Evolutionary conservation across 2,329 filamentous ascomycete genomes (phyloP), one percentile per base, ranked within the genome.

Genomic region (Fusarium sp.): DNA sequence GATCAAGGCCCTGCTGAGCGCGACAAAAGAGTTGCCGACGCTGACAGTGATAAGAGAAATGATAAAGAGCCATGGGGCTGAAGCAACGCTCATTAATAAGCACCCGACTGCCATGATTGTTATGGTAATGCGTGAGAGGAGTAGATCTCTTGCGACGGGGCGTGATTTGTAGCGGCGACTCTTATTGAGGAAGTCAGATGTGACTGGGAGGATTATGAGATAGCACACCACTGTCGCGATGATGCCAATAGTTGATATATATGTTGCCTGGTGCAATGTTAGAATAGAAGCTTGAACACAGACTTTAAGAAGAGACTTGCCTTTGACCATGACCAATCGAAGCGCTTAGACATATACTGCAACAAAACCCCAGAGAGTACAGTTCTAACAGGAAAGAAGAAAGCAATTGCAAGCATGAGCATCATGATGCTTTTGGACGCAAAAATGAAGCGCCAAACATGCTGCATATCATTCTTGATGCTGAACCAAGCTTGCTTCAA

Each of bases 291-390:
- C 0, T n/a, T 21, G 1, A 17, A 3, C 6, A 6, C 0, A 18
- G 6, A 17, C 4, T 6, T 6, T 17, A 2, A 15, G 0, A 13
- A 5, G 14, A 6, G 7, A 27, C 75, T 54, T 62, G 81, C 80
- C 53, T 76, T 76, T 39, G 78, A 80, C 81, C 83, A 84, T 10
- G 79, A 80, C 79, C 85, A 83, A 29, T 75, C 50, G 71, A 85
- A 88, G 8, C 84, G 79, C 46, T 81, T 83, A 2, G 82, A 83
- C 53, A 84, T 78, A 68, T 87, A 87, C 69, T 88, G 87, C 4
- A 87, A 68, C 8, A 86, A 59, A 21, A 78, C 78, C 23, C 77
- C 73, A 0, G 76, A 39, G 7, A 79, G 53, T 11, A 76, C 73
- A 15, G 80, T 72, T 2, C 72, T 70, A 17, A 81, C 62, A 1